Base-by-base conservation (phyloP, 352 stramenopile genomes). In the Globisporangium irregulare region DNA sequence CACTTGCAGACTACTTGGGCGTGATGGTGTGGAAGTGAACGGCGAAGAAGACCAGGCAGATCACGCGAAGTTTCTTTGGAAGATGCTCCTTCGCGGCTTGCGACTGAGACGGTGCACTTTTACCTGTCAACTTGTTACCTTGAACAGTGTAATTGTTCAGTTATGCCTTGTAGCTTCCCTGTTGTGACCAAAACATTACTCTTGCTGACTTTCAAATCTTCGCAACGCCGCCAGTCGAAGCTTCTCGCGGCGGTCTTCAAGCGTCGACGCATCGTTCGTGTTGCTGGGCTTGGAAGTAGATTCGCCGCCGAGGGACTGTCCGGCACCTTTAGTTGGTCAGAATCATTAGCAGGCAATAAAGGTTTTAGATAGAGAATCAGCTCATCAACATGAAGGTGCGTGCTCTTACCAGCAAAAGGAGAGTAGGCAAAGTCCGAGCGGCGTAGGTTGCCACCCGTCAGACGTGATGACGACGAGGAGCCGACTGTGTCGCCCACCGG, bases 181-280 rank as follows among this genome's bases (percentile, higher is more conserved):
- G 8, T 43, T 20, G 22, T 12, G 38, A 38, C 3, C 4, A 0
- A 18, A 54, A 43, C 75, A 73, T 68, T 76, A 63, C 53, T 34
- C 68, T 51, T 63, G 54, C 56, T 72, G 65, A 46, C 67, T 73
- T 59, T 84, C 74, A 36, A 90, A 67, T 58, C 85, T 79, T 59
- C 86, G 80, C 22, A 93, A 69, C 38, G 81, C 80, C 38, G 85
- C 85, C 67, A 81, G 65, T 5, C 83, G 85, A 58, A 90, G 75
- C 62, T 89, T 91, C 51, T 91, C 83, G 43, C 85, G 85, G 6
- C 83, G 80, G 64, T 91, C 80, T 20, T 76, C 72, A 27, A 90
- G 62, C 22, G 80, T 75, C 9, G 69, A 66, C 5, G 68, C 48
- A 22, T 50, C 65, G 10, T 67, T 73, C 3, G 72, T 62, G 29